Base-by-base conservation (phyloP, 31 red algal genomes). In the Pterothamnion heteromorphum region DNA sequence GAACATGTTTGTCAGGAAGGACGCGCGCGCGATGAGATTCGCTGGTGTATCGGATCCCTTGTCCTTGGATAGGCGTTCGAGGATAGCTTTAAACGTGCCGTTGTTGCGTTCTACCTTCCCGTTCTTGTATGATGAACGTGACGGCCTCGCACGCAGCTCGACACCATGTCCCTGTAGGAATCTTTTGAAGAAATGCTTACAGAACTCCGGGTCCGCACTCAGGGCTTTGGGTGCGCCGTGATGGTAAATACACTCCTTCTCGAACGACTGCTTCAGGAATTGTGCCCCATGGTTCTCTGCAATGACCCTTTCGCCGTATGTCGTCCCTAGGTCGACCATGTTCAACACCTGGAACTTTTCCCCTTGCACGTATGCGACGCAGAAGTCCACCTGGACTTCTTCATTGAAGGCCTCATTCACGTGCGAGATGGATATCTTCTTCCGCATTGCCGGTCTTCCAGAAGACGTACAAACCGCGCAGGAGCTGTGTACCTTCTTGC, bases 311-410 rank as follows among this genome's bases (percentile, higher is more conserved):
- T 90, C 88, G 1, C 64, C 88, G 23, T 90, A 80, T 9, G 33
- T 34, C 0, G 58, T 80, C 3, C 23, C 88, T 28, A 32, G 3
- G 23, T 90, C 44, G 0, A 58, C 28, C 31, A 80, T 90, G 58
- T 90, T 90, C 26, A 78, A 36, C 0, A 90, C 51, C 74, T 90
- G 51, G 0, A 37, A 90, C 58, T 90, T 90, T 21, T 90, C 57
- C n/a, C 28, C 51, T 24, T 1, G 4, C 0, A 90, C 28, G 51
- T 90, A 90, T 3, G 32, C 88, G 0, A 38, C 36, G 41, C 36
- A 4, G 32, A 90, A 90, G n/a, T 90, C 44, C 1, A 57, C 51
- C 27, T 90, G 44, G n/a, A 90, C 34, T 1, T 44, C 39, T 3
- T 35, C 31, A 74, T 90, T 80, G 28, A 90, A 90, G 27, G 88